Conservation (phyloP, 2,329 filamentous ascomycete genomes). For the Endothia cerciana region DNA sequence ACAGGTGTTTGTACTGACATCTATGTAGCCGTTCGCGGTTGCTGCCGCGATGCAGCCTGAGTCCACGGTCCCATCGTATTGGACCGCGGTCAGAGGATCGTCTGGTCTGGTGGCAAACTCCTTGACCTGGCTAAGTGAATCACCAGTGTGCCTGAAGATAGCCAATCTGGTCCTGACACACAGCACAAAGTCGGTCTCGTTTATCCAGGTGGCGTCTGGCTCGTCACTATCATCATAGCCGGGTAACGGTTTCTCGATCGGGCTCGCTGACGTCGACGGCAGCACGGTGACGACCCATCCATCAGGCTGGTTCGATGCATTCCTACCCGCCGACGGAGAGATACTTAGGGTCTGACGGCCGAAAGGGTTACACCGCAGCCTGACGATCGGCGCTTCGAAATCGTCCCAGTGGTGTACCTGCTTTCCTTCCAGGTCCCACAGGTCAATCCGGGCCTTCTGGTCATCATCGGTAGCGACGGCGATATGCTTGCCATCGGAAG, state of each 20-base stretch:
- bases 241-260: constrained; percentile 52
- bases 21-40: constrained; percentile 62
- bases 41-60: constrained; percentile 57
- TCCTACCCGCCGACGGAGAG: constrained; percentile 59
- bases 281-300: constrained; percentile 62
- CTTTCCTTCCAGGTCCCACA: constrained; percentile 59
- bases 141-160: constrained; percentile 51
- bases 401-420: constrained; percentile 58
- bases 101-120: constrained; percentile 58
- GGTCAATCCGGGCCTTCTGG: constrained; percentile 55
- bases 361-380: constrained; percentile 63
- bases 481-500: constrained; percentile 57
- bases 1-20: constrained; percentile 51
- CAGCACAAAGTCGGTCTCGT: constrained; percentile 60
- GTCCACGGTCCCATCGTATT: constrained; percentile 57
- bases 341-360: constrained; percentile 60
- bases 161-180: constrained; percentile 60
- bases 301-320: constrained; percentile 26
- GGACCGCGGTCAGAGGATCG: constrained; percentile 58
- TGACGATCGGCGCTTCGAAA: constrained; percentile 64
- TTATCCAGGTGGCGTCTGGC: constrained; percentile 64
- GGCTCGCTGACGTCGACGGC: constrained; percentile 46
- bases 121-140: constrained; percentile 49
- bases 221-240: constrained; percentile 55
- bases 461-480: constrained; percentile 62